Base-by-base conservation (phyloP, 345 rosid species). In the sweet orange (Citrus sinensis) region DNA sequence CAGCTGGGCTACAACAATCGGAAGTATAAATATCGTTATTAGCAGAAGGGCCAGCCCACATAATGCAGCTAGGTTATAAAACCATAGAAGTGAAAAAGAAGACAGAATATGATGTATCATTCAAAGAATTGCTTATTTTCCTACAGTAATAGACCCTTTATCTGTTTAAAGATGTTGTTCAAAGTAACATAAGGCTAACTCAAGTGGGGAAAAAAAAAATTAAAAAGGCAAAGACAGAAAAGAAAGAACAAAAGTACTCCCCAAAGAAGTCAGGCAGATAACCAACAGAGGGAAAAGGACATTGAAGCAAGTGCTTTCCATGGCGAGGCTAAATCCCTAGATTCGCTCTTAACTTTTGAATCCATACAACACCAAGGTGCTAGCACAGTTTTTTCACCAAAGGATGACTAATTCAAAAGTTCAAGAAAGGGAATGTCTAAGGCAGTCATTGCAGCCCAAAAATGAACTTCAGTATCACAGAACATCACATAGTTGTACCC, bases 1-100 rank as follows among this genome's bases (percentile, higher is more conserved):
- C 94, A 83, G 87, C 90, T 96, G 79, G 99, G 99, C 99, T 94
- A 82, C 92, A 86, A 79, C 4, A 87, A 85, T 76, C 67, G 73
- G 63, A 79, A 67, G 63, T 76, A 17, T 34, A 40, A 68, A 75
- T 81, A 46, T 40, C 68, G 58, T 76, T 54, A 78, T 76, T 49
- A 78, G 73, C 62, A 66, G 51, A 64, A 75, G 25, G 80, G 11
- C 66, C 32, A 73, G 67, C 62, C 30, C 61, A 40, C 51, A 70
- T 70, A 25, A 14, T 42, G 29, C 60, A 42, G 20, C 49, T 10
- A 20, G 19, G 27, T 39, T 29, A 51, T 2, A 6, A 51, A 64
- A 75, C 42, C 40, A 46, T 39, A 49, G 10, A 63, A 60, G 67
- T 59, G 29, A 40, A 19, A 22, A 32, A 51, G 1, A 22, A 51